Conservation (phyloP, 257 asterid genomes). For the Nicotiana obtusifolia region DNA sequence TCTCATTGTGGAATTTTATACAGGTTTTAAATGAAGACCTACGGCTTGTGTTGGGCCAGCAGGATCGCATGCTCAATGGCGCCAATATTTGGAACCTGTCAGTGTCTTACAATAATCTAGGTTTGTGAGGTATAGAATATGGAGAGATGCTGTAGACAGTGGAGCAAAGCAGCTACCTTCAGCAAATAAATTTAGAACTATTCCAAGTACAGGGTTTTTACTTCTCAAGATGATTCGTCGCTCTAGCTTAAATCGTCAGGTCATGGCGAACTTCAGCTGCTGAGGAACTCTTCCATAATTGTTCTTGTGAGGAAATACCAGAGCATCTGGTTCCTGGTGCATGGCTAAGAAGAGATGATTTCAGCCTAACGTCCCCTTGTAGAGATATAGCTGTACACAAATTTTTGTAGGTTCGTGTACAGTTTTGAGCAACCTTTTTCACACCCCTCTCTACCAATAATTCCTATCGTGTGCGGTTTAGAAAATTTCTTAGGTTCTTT, state of each 20-base stretch:
- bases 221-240: background rate
- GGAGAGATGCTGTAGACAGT: conserved; percentile 75
- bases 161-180: conserved; percentile 42
- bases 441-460: background rate
- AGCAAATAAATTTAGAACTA: conserved; percentile 23
- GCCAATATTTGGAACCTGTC: conserved; percentile 80
- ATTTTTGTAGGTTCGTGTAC: background rate
- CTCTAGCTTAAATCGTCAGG: background rate
- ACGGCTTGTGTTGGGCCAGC: conserved; percentile 75
- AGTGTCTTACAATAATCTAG: conserved; percentile 70
- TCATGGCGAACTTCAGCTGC: background rate
- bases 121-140: conserved; percentile 76
- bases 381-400: conserved; percentile 5
- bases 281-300: background rate
- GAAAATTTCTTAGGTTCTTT: background rate
- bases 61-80: conserved; percentile 69
- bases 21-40: conserved; percentile 87
- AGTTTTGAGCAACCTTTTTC: conserved; percentile 1
- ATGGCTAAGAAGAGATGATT: too few relatives aligned
- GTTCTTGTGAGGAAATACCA: too few relatives aligned
- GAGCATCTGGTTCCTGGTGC: too few relatives aligned
- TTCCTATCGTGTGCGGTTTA: background rate
- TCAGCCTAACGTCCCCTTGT: background rate
- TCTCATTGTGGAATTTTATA: background rate
- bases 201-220: background rate